phyloP scores from a whole-genome alignment of 768 basidiomycete species.

The Favolaschia claudopus region DNA sequence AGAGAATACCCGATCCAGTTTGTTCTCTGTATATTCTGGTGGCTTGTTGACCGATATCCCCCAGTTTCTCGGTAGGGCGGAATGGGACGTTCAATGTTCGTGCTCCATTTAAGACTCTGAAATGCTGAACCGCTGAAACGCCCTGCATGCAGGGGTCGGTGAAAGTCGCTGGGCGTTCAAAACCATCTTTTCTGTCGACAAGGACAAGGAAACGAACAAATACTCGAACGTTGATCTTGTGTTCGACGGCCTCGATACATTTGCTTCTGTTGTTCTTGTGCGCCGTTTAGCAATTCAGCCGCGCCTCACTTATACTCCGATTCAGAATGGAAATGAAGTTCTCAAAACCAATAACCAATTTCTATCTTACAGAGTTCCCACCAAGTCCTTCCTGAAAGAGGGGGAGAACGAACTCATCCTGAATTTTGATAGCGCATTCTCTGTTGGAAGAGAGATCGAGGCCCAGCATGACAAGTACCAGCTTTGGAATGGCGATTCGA shows the following conservation, averaged over 20 bases:
- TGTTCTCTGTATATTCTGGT: constrained; percentile 31
- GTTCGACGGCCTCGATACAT: constrained; percentile 93
- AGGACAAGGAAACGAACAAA: constrained; percentile 55
- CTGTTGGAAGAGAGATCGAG: constrained; percentile 82
- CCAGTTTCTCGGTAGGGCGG: constrained; percentile 79
- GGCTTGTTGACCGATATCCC: not conserved
- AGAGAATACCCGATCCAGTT: constrained; percentile 86
- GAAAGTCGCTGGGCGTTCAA: constrained; percentile 89
- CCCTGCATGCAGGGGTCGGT: constrained; percentile 88
- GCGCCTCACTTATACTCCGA: not conserved
- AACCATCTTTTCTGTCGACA: constrained; percentile 62
- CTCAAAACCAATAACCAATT: constrained; percentile 89
- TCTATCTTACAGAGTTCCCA: constrained; percentile 69
- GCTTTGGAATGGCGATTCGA: constrained; percentile 92
- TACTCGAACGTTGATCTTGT: constrained; percentile 70
- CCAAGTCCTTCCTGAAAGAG: constrained; percentile 58
- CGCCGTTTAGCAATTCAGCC: constrained; percentile 31
- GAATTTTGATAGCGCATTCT: constrained; percentile 78
- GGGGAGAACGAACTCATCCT: constrained; percentile 75
- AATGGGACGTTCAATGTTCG: constrained; percentile 92
- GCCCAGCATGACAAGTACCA: constrained; percentile 64
- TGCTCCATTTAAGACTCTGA: not conserved
- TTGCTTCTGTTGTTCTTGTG: constrained; percentile 75
- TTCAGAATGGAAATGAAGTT: constrained; percentile 77
- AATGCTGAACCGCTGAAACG: too few relatives aligned